Percentiles rank a stretch among this genome's conserved stretches.
These are phyloP conservation scores for Aspergillus sp. DNA, from an alignment of 2,329 filamentous ascomycete species.

Conservation along the genomic window DNA sequence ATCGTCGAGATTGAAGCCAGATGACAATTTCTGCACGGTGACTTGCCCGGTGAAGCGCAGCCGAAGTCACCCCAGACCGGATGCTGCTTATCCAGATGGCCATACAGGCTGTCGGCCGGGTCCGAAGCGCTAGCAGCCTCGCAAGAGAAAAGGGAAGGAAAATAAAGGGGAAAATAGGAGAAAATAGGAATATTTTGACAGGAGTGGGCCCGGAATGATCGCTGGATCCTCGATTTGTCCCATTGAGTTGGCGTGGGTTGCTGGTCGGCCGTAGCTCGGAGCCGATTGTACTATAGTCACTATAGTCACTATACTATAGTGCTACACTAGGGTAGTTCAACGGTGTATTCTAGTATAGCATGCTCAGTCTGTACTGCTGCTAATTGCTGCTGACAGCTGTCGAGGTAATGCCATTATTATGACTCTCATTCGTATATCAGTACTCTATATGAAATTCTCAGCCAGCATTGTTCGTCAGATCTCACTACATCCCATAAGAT, in stretches of 20 bases:
- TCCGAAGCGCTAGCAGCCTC: conserved; percentile 15
- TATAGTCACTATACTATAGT: too few relatives aligned
- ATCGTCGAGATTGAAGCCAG: background rate
- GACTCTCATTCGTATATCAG: too few relatives aligned
- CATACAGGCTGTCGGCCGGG: conserved; percentile 19
- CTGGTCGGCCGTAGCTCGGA: conserved; percentile 10
- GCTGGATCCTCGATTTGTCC: conserved; percentile 4
- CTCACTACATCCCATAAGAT: too few relatives aligned
- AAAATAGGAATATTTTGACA: background rate
- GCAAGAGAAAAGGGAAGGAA: background rate
- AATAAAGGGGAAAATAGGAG: background rate
- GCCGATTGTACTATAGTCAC: background rate
- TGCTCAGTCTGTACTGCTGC: too few relatives aligned
- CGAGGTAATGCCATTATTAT: too few relatives aligned
- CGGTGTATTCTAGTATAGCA: too few relatives aligned
- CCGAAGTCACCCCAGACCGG: conserved; percentile 28
- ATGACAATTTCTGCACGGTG: conserved; percentile 7
- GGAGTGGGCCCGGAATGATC: conserved; percentile 6
- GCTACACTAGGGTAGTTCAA: too few relatives aligned
- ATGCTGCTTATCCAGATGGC: conserved; percentile 20
- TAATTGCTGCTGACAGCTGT: too few relatives aligned
- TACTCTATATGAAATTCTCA: too few relatives aligned
- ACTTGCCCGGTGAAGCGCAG: conserved; percentile 18
- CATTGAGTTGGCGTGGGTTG: too few relatives aligned
- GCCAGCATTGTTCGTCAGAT: too few relatives aligned